Conservation (phyloP, 306 rosid species). For the Quercus aquifolioides region DNA sequence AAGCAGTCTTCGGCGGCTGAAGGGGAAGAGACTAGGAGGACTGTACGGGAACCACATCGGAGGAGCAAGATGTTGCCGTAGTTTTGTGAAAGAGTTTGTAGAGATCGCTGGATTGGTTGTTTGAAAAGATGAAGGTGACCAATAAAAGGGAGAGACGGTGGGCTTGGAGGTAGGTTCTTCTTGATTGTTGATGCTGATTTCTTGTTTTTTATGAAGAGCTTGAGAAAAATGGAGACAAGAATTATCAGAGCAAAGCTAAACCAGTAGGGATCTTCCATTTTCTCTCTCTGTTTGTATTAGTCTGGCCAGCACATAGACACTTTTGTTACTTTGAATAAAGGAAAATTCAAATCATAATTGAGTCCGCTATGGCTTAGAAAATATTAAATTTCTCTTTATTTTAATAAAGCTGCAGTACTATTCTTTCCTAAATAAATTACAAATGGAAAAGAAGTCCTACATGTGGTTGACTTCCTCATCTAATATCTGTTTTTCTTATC, state of each 20-base stretch:
- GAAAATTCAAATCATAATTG: too few species aligned
- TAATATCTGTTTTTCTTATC: too few species aligned
- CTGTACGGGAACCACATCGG: conserved; percentile 12
- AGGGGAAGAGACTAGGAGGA: conserved; percentile 15
- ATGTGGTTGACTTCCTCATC: too few species aligned
- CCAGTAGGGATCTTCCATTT: too few species aligned
- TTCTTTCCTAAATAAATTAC: too few species aligned
- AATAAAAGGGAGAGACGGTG: conserved; percentile 18
- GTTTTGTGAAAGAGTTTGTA: background rate
- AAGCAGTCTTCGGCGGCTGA: conserved; percentile 29
- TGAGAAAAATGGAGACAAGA: background rate
- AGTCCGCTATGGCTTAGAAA: too few species aligned
- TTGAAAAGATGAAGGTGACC: conserved; percentile 47
- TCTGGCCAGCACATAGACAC: too few species aligned
- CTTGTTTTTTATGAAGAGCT: background rate
- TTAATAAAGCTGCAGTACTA: too few species aligned
- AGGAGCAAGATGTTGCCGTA: conserved; percentile 1
- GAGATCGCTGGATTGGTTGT: conserved; percentile 23
- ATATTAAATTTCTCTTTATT: too few species aligned
- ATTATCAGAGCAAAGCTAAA: background rate
- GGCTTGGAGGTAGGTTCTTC: conserved; percentile 27
- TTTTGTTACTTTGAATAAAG: too few species aligned
- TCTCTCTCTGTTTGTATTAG: too few species aligned
- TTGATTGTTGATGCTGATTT: background rate
- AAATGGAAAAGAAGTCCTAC: too few species aligned